Evolutionary conservation across 1,139 yeast genomes (phyloP), one percentile per base, ranked within the genome.

Genomic region (Arxiozyma bovina): DNA sequence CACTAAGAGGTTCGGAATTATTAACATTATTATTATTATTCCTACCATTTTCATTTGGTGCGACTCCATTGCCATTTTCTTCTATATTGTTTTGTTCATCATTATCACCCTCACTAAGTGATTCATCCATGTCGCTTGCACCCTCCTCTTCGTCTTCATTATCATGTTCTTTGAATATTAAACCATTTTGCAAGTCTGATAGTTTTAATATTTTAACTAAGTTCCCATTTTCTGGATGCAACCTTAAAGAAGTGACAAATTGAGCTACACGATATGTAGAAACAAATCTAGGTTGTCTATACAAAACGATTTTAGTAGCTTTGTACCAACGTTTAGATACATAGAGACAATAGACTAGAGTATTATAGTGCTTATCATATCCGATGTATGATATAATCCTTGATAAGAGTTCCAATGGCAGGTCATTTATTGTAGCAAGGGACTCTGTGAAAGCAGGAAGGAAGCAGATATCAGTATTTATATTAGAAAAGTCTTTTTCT

Each of bases 231-330:
- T 73, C 73, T 2, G 79, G 75, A 60, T 79, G 79, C 51, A 78
- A 72, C 48, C 86, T 73, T 21, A 88, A 69, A 11, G 82, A 77
- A 1, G 90, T 76, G 11, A 88, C 81, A 64, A 88, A 83, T 68
- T 87, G 96, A 1, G 87, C 93, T 55, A 87, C 78, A 50, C 96
- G 72, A 64, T 83, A 88, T 5, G 90, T 82, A 4, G 93, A 82
- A 0, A 80, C 76, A 61, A 88, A 78, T 18, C 63, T 60, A 17
- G 90, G 79, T n/a, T 70, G 60, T 22, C 72, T 67, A 65, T 86
- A 88, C 22, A 86, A 70, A 41, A 76, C 73, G 2, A 77, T 77
- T 61, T 82, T 81, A 11, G 82, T 74, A n/a, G 79, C 71, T 48
- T 66, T 69, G 63, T 83, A 78, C 59, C 84, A 77, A 30, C 70